Conservation (phyloP, 306 rosid species). For the Medicago lupulina region DNA sequence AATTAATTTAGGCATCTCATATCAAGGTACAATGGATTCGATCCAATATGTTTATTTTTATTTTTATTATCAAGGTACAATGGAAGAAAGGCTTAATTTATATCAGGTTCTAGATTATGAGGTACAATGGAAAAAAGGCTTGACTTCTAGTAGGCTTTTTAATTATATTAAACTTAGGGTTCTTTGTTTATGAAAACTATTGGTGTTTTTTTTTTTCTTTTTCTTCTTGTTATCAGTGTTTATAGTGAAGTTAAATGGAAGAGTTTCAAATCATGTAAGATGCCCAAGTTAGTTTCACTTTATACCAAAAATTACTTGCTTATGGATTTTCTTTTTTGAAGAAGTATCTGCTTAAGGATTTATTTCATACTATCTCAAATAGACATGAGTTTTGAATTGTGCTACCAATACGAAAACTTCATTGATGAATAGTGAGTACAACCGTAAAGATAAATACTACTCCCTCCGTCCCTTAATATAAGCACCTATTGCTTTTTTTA, state of each 20-base stretch:
- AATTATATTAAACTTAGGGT: not conserved
- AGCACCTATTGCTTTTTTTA: no score
- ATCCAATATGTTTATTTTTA: no score
- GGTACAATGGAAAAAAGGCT: not conserved
- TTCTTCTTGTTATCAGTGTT: not conserved
- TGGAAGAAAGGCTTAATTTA: not conserved
- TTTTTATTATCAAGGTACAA: not conserved
- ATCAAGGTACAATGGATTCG: not conserved
- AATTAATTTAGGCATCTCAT: slow-evolving; percentile 33
- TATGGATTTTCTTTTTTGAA: no score
- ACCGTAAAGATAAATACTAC: no score
- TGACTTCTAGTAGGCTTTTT: not conserved
- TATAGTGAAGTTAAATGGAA: not conserved
- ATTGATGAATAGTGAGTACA: no score
- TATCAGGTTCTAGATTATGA: not conserved
- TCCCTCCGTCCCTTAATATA: no score
- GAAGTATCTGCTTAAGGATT: no score
- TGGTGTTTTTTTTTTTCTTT: not conserved
- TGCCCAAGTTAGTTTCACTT: not conserved
- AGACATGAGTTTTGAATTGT: not conserved
- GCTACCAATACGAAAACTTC: not conserved
- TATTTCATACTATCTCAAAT: not conserved
- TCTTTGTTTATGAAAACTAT: not conserved
- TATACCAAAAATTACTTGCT: not conserved
- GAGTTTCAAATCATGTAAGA: not conserved